Base-by-base conservation (phyloP, 129 eudicot genomes). In the Saussurea involucrata region DNA sequence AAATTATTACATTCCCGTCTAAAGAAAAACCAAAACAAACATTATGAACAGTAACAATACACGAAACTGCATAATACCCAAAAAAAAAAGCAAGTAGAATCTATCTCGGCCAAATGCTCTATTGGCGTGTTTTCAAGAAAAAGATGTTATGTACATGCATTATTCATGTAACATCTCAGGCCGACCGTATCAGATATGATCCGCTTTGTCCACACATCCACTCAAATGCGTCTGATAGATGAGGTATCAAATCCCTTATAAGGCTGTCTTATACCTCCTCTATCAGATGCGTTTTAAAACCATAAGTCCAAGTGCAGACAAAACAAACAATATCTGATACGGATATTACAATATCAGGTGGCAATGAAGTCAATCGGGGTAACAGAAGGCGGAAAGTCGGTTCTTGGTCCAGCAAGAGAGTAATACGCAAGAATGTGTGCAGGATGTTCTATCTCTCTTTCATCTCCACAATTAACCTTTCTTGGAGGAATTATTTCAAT, bases 361-460 rank as follows among this genome's bases (percentile, higher is more conserved):
- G 74, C 69, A 44, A 15, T 20, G 25, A 75, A 86, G 60, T 76
- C 76, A 55, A 94, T 74, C 0, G 96, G 92, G 58, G 60, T 69
- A 28, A 89, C 93, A 24, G 88, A 77, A 44, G 78, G 78, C 0
- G 99, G 96, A 77, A 85, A 85, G 82, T 95, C 99, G 3, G 88
- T 83, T 77, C 99, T 88, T 24, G 78, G 96, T 40, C 99, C 99
- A 27, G 92, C 96, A 78, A 95, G 97, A 1, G 99, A 95, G 74
- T 89, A 95, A 79, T 95, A 92, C 0, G 97, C 99, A 29, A 95
- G 91, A 32, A 95, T 88, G 44, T 95, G 97, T 24, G 96, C 91
- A 6, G 95, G 99, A 70, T 88, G 89, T 75, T 86, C 97, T 0
- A 44, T 78, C 34, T 76, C 69, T 37, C 81, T 71, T 31, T 68